Base-by-base conservation (phyloP, 345 rosid species). In the Garcia nutans region DNA sequence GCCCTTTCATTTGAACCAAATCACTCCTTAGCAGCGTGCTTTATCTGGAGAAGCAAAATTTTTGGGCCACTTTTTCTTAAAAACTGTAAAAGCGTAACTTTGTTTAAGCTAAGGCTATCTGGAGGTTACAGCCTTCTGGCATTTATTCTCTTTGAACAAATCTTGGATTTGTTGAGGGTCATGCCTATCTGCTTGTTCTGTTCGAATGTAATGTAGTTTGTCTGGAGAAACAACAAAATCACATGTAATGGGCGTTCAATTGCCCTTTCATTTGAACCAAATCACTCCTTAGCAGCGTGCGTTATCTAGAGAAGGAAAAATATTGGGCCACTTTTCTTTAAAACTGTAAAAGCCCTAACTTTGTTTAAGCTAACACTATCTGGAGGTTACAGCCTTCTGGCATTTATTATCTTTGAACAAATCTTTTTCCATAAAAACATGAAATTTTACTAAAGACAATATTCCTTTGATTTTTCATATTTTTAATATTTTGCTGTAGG, bases 401-500 rank as follows among this genome's bases (percentile, higher is more conserved):
- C 70, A 64, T 50, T 62, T 33, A 2, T 55, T 69, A 59, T 33
- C 70, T 75, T 41, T 60, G 41, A 55, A 49, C 37, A 10, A 44
- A 24, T 5, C 37, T 52, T 31, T 12, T 65, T 13, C 33, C 10
- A 33, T 47, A 31, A 37, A 12, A 9, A 31, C 73, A 52, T 9
- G 15, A 47, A 9, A 1, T 47, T 47, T 1, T 47, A 52, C 19
- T 42, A 5, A 11, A 19, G 28, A n/a, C 65, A 47, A 5, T 26
- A 6, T 13, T 19, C 22, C 5, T 68, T 10, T 56, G 24, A 6
- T 70, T 12, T 50, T 44, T n/a, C 6, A n/a, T 37, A 1, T 70
- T 31, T 66, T 17, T 70, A 20, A 23, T 37, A 23, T 64, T 45
- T 71, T 73, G 22, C 68, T 64, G 24, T 74, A 94, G 98, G 97